Evolutionary conservation across 805 yeast genomes (phyloP).

Genomic region (Saccharomycopsis lassenensis): DNA sequence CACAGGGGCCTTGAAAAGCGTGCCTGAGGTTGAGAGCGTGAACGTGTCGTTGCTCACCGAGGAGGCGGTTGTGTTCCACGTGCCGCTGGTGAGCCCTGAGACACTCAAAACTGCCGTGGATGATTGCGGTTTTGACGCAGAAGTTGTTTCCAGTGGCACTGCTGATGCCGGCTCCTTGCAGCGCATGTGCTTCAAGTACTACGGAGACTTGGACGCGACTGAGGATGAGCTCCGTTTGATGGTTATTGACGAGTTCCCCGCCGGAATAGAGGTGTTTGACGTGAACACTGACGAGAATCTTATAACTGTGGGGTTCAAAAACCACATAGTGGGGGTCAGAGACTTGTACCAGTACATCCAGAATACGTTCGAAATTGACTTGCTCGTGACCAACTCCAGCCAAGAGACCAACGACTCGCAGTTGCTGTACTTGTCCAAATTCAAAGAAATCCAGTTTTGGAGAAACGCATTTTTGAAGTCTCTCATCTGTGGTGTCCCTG

Average conservation of each 20-base stretch:
- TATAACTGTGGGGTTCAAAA: constrained; percentile 35
- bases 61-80: constrained; percentile 50
- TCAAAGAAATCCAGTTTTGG: constrained; percentile 70
- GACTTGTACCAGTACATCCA: constrained; percentile 43
- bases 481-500: constrained; percentile 50
- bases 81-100: constrained; percentile 24
- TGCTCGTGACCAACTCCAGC: constrained; percentile 24
- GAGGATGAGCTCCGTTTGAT: not conserved
- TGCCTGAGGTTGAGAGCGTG: constrained; percentile 42
- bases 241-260: constrained; percentile 2
- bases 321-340: constrained; percentile 48
- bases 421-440: constrained; percentile 52
- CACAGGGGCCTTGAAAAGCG: constrained; percentile 36
- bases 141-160: constrained; percentile 17
- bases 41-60: constrained; percentile 70
- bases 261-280: too few relatives aligned
- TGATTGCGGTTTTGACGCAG: constrained; percentile 64
- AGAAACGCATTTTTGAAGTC: constrained; percentile 41
- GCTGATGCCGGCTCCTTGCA: not conserved
- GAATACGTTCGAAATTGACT: constrained; percentile 20
- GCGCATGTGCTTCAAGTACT: constrained; percentile 3
- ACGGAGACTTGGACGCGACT: constrained; percentile 1
- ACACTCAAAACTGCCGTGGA: constrained; percentile 47
- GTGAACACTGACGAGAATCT: too few relatives aligned
- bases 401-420: constrained; percentile 50